Evolutionary conservation across 129 eudicot genomes (phyloP), one percentile per base, ranked within the genome.

Genomic region (Deinandra increscens): DNA sequence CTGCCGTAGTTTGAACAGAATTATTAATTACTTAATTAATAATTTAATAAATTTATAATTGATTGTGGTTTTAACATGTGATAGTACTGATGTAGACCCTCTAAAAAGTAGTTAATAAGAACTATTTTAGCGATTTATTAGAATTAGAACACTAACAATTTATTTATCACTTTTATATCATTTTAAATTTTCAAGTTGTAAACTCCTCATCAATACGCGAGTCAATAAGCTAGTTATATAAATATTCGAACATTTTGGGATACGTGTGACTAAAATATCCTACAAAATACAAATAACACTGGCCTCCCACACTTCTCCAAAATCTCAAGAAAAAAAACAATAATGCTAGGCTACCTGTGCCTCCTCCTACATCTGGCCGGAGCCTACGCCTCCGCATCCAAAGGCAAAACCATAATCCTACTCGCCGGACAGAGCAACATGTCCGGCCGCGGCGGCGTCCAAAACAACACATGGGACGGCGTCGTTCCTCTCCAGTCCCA

Each of bases 401-500:
- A 43, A 5, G 39, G 15, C 9, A 86, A 79, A 66, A 53, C 77
- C 74, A 83, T 91, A 48, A 70, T 92, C 75, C 7, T 92, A 34
- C 76, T 92, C 8, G 96, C 96, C 78, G 98, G 98, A 34, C 98
- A 92, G 48, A 92, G 98, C 85, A 92, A 92, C 81, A 92, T 92
- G 98, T 66, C 96, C 66, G 98, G 96, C 38, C 84, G 96, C 17
- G 98, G 98, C 1, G 96, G 98, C 39, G 75, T 92, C 1, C 12
- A 55, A 0, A 84, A 88, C 77, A 65, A 59, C 60, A 84, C 81
- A 1, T 88, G 96, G 96, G 96, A 88, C 74, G 84, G 89, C 0
- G 10, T 81, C 17, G 86, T 92, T 22, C 98, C 98, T 15, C 64
- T 36, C 0, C 71, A 84, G 33, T 79, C 83, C 65, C 60, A 60